Percentiles rank a stretch among this genome's conserved stretches.
These are phyloP conservation scores for Malassezia dermatis DNA, from an alignment of 1,284 basidiomycete species.

Conservation along the genomic window DNA sequence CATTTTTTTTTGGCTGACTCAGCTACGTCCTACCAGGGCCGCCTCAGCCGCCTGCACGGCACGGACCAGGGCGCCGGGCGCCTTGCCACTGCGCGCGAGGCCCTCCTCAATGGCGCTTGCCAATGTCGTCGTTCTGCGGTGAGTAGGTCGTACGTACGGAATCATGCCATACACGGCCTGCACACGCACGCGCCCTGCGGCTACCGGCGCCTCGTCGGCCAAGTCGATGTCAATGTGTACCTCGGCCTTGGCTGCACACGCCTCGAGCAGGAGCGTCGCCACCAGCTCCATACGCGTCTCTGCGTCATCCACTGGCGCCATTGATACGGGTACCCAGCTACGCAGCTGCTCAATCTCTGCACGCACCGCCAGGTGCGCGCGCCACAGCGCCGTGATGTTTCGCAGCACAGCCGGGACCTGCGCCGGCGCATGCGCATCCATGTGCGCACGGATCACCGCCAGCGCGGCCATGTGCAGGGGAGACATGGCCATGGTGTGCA, in stretches of 20 bases:
- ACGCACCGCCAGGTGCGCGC: conserved; percentile 21
- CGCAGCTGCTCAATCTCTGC: conserved; percentile 29
- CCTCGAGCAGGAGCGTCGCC: conserved; percentile 25
- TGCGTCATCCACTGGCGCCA: conserved; percentile 14
- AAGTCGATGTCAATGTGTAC: conserved; percentile 25
- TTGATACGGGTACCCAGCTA: conserved; percentile 27
- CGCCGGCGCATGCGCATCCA: conserved; percentile 20
- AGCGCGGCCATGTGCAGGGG: conserved; percentile 10
- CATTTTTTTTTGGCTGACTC: background rate
- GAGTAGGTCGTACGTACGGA: conserved; percentile 5
- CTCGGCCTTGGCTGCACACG: conserved; percentile 24
- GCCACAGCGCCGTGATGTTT: conserved; percentile 22
- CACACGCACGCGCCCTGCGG: conserved; percentile 21
- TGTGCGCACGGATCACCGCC: conserved; percentile 7
- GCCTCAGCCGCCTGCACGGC: background rate
- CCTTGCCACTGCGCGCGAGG: background rate
- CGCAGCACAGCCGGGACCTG: conserved; percentile 19
- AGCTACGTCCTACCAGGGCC: background rate
- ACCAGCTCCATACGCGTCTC: conserved; percentile 20
- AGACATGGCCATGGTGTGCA: background rate
- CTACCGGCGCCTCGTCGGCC: conserved; percentile 19
- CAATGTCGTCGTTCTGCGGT: background rate
- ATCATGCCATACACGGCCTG: conserved; percentile 29
- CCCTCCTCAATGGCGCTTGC: background rate
- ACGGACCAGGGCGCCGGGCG: background rate